Conservation (phyloP, 768 basidiomycete species). For the Pseudohyphozyma bogoriensis region DNA sequence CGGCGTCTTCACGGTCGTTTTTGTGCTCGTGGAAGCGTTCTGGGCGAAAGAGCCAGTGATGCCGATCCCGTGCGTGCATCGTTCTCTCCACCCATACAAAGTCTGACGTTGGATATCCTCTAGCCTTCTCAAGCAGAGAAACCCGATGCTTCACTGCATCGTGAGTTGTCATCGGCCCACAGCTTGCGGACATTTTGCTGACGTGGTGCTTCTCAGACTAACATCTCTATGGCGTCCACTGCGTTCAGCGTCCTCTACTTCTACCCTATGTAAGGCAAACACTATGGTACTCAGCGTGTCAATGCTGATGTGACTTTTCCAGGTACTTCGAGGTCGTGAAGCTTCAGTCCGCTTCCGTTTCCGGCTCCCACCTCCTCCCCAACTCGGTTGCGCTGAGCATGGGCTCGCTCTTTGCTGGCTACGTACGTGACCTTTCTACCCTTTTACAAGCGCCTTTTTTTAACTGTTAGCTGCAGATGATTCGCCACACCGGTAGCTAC, state of each 20-base stretch:
- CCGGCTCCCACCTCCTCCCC: too few species aligned
- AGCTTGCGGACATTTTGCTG: too few species aligned
- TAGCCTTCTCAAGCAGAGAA: constrained; percentile 48
- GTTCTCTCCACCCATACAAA: not conserved
- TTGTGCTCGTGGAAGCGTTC: constrained; percentile 68
- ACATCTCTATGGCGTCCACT: constrained; percentile 24
- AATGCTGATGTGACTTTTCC: constrained; percentile 50
- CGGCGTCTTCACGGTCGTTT: constrained; percentile 48
- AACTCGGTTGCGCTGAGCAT: too few species aligned
- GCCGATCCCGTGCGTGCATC: constrained; percentile 62
- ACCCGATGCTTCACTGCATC: constrained; percentile 68
- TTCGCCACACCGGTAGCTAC: constrained; percentile 61
- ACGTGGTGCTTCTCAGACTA: not conserved
- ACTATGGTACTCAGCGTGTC: constrained; percentile 34
- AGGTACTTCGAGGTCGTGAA: constrained; percentile 85
- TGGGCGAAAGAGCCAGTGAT: constrained; percentile 78
- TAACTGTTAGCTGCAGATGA: too few species aligned
- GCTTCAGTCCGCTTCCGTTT: too few species aligned
- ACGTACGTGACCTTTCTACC: too few species aligned
- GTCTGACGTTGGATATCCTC: not conserved
- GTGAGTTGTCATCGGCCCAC: constrained; percentile 50
- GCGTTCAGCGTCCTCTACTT: constrained; percentile 27
- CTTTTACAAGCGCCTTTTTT: too few species aligned
- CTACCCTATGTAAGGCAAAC: constrained; percentile 1
- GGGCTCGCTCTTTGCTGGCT: too few species aligned